These are phyloP conservation scores for Plantago elongata DNA, from an alignment of 257 asterid genomes.

Conservation along the genomic window DNA sequence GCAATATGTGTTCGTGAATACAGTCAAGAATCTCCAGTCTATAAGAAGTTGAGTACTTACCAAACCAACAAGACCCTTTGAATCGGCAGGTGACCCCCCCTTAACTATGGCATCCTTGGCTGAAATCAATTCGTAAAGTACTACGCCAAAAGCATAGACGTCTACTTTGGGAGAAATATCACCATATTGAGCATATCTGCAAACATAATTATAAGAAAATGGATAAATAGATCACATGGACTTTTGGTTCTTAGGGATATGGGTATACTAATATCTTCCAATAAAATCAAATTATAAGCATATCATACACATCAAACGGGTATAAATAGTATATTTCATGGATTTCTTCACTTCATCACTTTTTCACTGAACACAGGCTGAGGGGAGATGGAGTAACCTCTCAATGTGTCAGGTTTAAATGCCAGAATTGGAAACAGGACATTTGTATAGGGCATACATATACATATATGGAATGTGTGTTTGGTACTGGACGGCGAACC, in stretches of 20 bases:
- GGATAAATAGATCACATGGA: not conserved
- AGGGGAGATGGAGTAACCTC: too few relatives aligned
- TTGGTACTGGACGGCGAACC: too few relatives aligned
- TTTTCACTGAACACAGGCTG: too few relatives aligned
- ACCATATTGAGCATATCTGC: slow-evolving; percentile 91
- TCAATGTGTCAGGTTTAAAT: too few relatives aligned
- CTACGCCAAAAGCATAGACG: slow-evolving; percentile 95
- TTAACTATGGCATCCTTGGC: slow-evolving; percentile 90
- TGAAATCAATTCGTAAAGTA: slow-evolving; percentile 79
- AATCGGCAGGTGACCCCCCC: slow-evolving; percentile 52
- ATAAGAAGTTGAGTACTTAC: slow-evolving; percentile 31
- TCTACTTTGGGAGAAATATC: slow-evolving; percentile 91
- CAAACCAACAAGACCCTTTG: slow-evolving; percentile 78
- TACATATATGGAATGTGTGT: too few relatives aligned
- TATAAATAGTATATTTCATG: too few relatives aligned
- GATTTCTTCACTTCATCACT: too few relatives aligned
- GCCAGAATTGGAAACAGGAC: too few relatives aligned
- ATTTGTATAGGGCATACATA: too few relatives aligned
- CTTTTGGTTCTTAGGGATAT: not conserved
- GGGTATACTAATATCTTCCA: not conserved
- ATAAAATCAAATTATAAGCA: too few relatives aligned
- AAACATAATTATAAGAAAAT: slow-evolving; percentile 14
- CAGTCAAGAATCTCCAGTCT: not conserved
- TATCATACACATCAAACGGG: too few relatives aligned
- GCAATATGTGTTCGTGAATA: not conserved